Base-by-base conservation (phyloP, 2,329 filamentous ascomycete genomes). In the Aspergillus carbonarius region DNA sequence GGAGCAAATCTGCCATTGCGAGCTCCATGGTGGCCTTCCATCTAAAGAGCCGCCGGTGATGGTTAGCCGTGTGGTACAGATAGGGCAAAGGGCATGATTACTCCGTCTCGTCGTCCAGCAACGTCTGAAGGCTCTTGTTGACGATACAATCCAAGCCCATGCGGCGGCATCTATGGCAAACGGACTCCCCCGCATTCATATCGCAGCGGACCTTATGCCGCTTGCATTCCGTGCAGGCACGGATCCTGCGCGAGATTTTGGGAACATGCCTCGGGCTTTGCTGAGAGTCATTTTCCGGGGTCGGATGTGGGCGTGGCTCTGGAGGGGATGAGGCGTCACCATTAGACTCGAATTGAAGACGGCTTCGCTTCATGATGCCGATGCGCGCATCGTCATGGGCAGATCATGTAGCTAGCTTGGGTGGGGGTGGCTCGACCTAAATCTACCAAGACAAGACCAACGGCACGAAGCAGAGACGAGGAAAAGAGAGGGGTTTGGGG, bases 171-270 rank as follows among this genome's bases (percentile, higher is more conserved):
- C 81, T 70, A 57, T 78, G 78, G 64, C 81, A 83, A 15, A 76
- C 74, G 27, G 79, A 75, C 27, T 81, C 79, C 30, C 76, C 76
- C 40, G 75, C 71, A 58, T 78, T 74, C 79, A 83, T 82, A 55
- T 83, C 78, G 68, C 81, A 83, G 67, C 81, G 81, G 60, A 83
- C 81, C 69, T 83, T 83, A 61, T 83, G 81, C 58, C 81, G 79
- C 60, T 82, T 78, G 66, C 81, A 83, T 61, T 81, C 78, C 9
- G 81, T 82, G 65, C 81, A 83, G 27, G 81, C 81, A 42, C 77
- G 75, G 65, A 79, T 77, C 63, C 76, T 75, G 58, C 77, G 74
- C 23, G 76, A 78, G 35, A 79, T 78, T 65, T 76, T 76, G 50
- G 74, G 74, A 17, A 75, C 65, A 68, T 76, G 72, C 23, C 57